These are phyloP conservation scores for Xylaria sp. DNA, from an alignment of 2,329 filamentous ascomycete genomes.

Conservation along the genomic window DNA sequence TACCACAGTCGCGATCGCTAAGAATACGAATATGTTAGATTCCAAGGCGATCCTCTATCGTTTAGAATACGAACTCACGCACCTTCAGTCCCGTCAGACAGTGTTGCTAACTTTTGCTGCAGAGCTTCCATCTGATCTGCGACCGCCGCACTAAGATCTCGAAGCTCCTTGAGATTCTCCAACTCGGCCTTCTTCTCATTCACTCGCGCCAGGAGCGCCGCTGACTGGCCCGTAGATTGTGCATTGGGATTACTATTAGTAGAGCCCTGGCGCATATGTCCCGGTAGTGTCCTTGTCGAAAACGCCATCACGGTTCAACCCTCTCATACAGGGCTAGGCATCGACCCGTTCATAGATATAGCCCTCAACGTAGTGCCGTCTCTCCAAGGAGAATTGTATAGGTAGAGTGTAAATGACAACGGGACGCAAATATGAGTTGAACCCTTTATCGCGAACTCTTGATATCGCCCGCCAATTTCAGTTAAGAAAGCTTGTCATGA, in stretches of 20 bases:
- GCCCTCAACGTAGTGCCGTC: neutral
- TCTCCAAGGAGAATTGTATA: neutral
- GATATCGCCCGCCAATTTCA: slow-evolving; percentile 1
- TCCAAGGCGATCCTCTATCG: neutral
- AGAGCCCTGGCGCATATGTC: slow-evolving; percentile 74
- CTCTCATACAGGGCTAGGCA: slow-evolving; percentile 1
- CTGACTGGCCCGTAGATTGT: slow-evolving; percentile 69
- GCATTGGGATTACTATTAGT: slow-evolving; percentile 56
- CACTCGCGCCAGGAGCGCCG: slow-evolving; percentile 78
- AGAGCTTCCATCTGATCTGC: slow-evolving; percentile 85
- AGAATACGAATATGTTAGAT: slow-evolving; percentile 38
- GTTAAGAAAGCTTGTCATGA: neutral
- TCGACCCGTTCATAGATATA: neutral
- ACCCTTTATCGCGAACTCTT: neutral
- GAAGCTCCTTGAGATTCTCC: slow-evolving; percentile 79
- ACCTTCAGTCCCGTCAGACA: slow-evolving; percentile 87
- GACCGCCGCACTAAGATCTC: slow-evolving; percentile 80
- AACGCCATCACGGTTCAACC: slow-evolving; percentile 61
- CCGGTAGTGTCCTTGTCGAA: slow-evolving; percentile 67
- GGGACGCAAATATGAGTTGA: neutral
- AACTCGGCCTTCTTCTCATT: slow-evolving; percentile 88
- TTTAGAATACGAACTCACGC: slow-evolving; percentile 35
- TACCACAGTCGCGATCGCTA: slow-evolving; percentile 85
- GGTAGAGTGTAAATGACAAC: neutral
- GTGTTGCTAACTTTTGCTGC: slow-evolving; percentile 79